Conservation (phyloP, 2,329 filamentous ascomycete species). For the Orbilia blumenaviensis region DNA sequence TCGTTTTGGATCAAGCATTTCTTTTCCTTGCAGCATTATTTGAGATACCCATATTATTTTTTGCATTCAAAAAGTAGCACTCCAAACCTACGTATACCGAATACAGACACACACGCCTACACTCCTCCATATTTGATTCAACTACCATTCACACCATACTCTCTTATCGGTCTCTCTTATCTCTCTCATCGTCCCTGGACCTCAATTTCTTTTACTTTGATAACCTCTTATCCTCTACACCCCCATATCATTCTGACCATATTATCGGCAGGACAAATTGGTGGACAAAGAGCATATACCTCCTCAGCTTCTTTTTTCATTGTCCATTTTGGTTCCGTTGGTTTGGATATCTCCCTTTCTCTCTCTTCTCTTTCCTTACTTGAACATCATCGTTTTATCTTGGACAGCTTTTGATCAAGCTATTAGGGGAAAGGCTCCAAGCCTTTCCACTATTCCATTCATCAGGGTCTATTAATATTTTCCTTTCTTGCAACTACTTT, state of each 20-base stretch:
- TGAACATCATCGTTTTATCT: background rate
- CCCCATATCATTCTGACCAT: slow-evolving; percentile 52
- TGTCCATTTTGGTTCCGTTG: slow-evolving; percentile 7
- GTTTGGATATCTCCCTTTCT: slow-evolving; percentile 11
- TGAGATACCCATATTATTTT: slow-evolving; percentile 53
- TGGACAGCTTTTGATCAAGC: slow-evolving; percentile 44
- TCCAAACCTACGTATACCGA: slow-evolving; percentile 25
- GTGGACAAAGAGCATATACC: slow-evolving; percentile 42
- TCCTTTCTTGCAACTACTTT: slow-evolving; percentile 8
- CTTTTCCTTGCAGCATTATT: slow-evolving; percentile 30
- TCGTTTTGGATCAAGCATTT: slow-evolving; percentile 26
- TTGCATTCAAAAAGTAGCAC: slow-evolving; percentile 47
- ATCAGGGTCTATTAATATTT: slow-evolving; percentile 19
- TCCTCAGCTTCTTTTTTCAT: background rate
- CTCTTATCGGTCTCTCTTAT: background rate
- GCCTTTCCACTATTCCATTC: background rate
- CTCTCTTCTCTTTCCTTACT: background rate
- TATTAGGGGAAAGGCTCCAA: background rate
- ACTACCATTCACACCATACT: slow-evolving; percentile 11
- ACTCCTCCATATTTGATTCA: slow-evolving; percentile 1
- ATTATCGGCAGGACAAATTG: slow-evolving; percentile 49
- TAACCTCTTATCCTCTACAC: slow-evolving; percentile 25
- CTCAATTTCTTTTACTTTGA: background rate
- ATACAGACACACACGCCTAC: too few relatives aligned
- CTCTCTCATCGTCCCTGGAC: background rate